These are phyloP conservation scores for Raffaelea ambrosiae DNA, from an alignment of 2,329 filamentous ascomycete species.

Conservation along the genomic window DNA sequence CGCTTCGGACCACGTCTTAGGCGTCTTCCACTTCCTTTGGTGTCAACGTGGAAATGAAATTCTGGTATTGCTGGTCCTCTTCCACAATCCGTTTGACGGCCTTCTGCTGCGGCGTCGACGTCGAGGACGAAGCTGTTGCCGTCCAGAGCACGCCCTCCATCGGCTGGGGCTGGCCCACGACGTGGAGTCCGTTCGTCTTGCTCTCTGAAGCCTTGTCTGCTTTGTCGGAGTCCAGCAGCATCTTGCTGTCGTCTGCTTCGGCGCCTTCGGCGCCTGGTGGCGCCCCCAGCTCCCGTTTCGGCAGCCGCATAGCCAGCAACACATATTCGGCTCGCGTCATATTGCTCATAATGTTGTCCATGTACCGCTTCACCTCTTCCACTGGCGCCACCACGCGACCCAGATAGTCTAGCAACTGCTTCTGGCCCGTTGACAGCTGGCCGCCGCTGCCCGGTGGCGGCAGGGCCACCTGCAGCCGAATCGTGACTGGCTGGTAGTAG, in stretches of 20 bases:
- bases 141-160: conserved; percentile 15
- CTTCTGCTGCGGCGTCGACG: conserved; percentile 4
- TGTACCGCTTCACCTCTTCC: conserved; percentile 56
- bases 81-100: conserved; percentile 16
- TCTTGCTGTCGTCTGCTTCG: conserved; percentile 11
- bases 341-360: conserved; percentile 62
- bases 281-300: conserved; percentile 26
- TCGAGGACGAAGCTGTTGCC: conserved; percentile 4
- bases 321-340: conserved; percentile 62
- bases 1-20: too few species aligned
- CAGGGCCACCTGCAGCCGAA: conserved; percentile 35
- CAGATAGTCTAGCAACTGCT: conserved; percentile 52
- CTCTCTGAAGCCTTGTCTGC: neutral
- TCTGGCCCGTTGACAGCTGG: conserved; percentile 41
- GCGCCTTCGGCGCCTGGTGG: neutral
- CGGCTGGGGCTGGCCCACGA: conserved; percentile 8
- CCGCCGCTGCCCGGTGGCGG: too few species aligned
- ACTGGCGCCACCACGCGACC: conserved; percentile 52
- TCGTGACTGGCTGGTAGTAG: conserved; percentile 68
- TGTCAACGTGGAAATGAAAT: conserved; percentile 31
- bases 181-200: conserved; percentile 5
- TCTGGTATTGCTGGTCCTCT: conserved; percentile 35
- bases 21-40: too few species aligned
- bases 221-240: conserved; percentile 18
- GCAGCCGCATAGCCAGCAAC: conserved; percentile 57